Evolutionary conservation across 1,139 yeast species (phyloP).

Genomic region (Pichia sp.): DNA sequence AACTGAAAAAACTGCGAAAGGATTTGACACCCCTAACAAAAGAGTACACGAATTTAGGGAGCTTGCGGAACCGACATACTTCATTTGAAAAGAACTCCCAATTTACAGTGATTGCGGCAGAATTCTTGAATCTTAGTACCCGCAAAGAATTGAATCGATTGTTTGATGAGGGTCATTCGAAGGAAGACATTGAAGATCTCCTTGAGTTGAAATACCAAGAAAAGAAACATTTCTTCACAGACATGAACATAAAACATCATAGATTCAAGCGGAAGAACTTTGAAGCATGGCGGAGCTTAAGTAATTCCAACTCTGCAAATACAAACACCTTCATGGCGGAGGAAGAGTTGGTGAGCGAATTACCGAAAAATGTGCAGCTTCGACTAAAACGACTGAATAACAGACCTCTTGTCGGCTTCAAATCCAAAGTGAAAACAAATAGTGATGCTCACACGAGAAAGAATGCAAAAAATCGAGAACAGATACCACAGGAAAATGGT

Average conservation of each 20-base stretch:
- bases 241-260: constrained; percentile 20
- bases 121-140: constrained; percentile 23
- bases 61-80: constrained; percentile 16
- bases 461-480: no score
- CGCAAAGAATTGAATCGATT: constrained; percentile 20
- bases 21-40: constrained; percentile 16
- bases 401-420: no score
- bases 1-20: constrained; percentile 7
- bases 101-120: constrained; percentile 27
- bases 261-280: constrained; percentile 25
- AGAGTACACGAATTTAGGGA: constrained; percentile 14
- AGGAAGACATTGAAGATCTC: constrained; percentile 21
- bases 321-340: constrained; percentile 9
- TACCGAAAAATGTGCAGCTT: constrained; percentile 4
- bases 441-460: no score
- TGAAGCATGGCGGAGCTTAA: constrained; percentile 12
- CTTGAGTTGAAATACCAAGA: constrained; percentile 24
- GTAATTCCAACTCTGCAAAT: constrained; percentile 3
- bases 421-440: no score
- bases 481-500: constrained; percentile 3
- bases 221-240: constrained; percentile 21
- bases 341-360: constrained; percentile 6
- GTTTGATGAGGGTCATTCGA: constrained; percentile 17
- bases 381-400: constrained; percentile 7
- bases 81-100: constrained; percentile 27